Conservation (phyloP, 192 early-diverging fungal genomes). For the Backusella luteola region DNA sequence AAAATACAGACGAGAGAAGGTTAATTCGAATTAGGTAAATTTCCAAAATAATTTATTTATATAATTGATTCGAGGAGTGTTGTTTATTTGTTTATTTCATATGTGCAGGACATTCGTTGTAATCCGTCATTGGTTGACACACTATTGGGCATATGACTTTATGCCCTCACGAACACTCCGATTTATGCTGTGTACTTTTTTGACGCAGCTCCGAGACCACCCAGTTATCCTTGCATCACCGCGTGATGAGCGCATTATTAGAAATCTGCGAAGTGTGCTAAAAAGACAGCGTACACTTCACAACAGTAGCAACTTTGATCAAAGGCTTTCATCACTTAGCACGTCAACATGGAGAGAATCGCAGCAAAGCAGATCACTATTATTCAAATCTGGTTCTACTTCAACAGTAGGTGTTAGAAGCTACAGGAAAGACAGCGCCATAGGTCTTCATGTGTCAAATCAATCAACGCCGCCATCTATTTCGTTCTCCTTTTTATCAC, state of each 20-base stretch:
- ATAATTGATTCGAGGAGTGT: background rate
- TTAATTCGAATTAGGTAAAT: constrained; percentile 48
- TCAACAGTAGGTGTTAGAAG: background rate
- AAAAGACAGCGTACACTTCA: constrained; percentile 39
- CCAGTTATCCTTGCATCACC: constrained; percentile 36
- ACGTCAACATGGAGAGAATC: background rate
- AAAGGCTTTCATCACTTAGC: background rate
- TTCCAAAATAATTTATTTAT: background rate
- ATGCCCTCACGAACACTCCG: constrained; percentile 42
- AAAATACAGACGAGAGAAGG: constrained; percentile 38
- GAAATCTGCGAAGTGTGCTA: constrained; percentile 42
- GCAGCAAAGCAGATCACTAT: background rate
- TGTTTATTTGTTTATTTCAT: background rate
- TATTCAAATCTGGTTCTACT: background rate
- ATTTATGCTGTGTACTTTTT: constrained; percentile 46
- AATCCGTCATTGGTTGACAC: constrained; percentile 52
- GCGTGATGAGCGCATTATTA: constrained; percentile 46
- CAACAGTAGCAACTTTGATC: background rate
- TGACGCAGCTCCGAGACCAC: constrained; percentile 41
- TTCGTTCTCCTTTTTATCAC: constrained; percentile 19
- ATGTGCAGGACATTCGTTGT: constrained; percentile 50
- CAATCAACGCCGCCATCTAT: background rate
- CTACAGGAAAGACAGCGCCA: constrained; percentile 19
- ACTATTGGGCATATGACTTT: constrained; percentile 53
- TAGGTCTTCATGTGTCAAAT: constrained; percentile 14